Evolutionary conservation across 2,329 filamentous ascomycete species (phyloP), one percentile per base, ranked within the genome.

Genomic region (Thielaviopsis cerberus): DNA sequence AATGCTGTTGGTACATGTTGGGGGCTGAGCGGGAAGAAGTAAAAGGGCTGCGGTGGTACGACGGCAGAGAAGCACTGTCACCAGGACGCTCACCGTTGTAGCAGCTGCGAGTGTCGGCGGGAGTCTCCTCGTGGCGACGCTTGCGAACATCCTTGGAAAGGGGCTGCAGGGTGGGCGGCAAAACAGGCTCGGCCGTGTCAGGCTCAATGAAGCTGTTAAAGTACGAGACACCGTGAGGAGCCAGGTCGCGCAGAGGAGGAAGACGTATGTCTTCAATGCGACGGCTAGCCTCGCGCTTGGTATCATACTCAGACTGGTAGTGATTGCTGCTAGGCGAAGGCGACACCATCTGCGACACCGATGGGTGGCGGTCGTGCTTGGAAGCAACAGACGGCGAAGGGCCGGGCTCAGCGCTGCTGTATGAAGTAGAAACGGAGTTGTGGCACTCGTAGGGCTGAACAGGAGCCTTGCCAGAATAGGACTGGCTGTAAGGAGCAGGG

Each of bases 401-500:
- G 6, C 34, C 34, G 15, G 34, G 34, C 15, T 41, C 34, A 41
- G 34, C n/a, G 34, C 15, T 41, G 34, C 34, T 41, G 34, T 41
- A 41, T 17, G 34, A 41, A 17, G 34, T 41, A 6, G 34, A 41
- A 6, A 41, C 34, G 3, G 59, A 60, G 48, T 54, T 55, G 17
- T 60, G 59, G 22, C 57, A 52, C 22, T 37, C 55, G 8, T 60
- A 60, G n/a, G 41, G 45, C 13, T 57, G 58, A 17, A 30, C 26
- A 11, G 34, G 26, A 5, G 50, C 27, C 51, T 50, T 57, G 50
- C 23, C 24, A 6, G 55, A 57, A 45, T 57, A 57, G 13, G 55
- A 25, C 15, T 25, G 34, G 27, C 24, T 45, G 27, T 57, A 57
- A 17, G 55, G 1, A 20, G 55, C 20, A 26, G 30, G 30, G 30